Conservation (phyloP, 805 yeast species). For the Pichia membranifaciens region DNA sequence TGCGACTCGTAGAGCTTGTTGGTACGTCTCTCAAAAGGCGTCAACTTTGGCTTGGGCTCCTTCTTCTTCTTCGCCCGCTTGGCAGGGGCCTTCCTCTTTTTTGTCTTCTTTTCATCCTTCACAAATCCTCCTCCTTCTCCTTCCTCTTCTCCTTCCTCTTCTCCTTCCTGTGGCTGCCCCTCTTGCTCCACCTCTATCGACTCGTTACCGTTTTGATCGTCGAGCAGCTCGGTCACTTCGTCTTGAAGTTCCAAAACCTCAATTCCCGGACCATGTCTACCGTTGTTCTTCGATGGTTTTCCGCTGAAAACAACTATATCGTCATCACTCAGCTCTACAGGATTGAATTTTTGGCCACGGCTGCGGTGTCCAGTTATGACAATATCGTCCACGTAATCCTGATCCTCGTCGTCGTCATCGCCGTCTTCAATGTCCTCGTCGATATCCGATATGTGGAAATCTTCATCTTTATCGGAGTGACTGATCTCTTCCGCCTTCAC, state of each 20-base stretch:
- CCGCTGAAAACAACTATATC: slow-evolving; percentile 3
- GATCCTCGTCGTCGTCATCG: slow-evolving; percentile 25
- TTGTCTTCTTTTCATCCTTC: slow-evolving; percentile 2
- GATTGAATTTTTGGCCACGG: slow-evolving; percentile 37
- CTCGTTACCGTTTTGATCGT: slow-evolving; percentile 9
- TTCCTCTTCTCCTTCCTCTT: slow-evolving; percentile 39
- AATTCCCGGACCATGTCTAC: not conserved
- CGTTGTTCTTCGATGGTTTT: not conserved
- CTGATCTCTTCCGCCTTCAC: too few species aligned
- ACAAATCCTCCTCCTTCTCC: slow-evolving; percentile 34
- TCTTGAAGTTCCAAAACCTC: slow-evolving; percentile 13
- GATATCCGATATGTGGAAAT: not conserved
- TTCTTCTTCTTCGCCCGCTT: slow-evolving; percentile 20
- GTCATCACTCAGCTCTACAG: slow-evolving; percentile 28
- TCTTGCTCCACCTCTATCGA: slow-evolving; percentile 17
- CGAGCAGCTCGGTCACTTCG: slow-evolving; percentile 9
- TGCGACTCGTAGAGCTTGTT: slow-evolving; percentile 64
- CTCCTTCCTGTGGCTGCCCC: slow-evolving; percentile 11
- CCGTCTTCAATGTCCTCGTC: slow-evolving; percentile 14
- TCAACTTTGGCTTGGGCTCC: slow-evolving; percentile 46
- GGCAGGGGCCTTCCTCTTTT: slow-evolving; percentile 2
- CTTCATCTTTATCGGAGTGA: not conserved
- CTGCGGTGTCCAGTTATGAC: slow-evolving; percentile 21
- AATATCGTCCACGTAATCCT: slow-evolving; percentile 38
- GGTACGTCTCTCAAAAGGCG: slow-evolving; percentile 67